Base-by-base conservation (phyloP, 2,329 filamentous ascomycete genomes). In the Akanthomyces uredinophilus region DNA sequence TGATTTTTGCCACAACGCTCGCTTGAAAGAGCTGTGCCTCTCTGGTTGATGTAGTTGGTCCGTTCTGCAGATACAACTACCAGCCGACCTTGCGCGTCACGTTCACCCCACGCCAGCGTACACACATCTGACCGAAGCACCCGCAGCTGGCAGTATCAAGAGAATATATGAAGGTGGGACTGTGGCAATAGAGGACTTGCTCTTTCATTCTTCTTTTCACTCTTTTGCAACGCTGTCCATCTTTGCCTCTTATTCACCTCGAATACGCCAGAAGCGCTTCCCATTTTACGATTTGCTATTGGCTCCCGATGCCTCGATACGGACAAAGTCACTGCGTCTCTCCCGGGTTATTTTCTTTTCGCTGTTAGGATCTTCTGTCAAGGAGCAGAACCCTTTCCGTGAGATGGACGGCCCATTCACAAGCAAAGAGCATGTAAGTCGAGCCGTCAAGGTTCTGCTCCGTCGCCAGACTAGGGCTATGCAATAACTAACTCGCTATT, bases 381-480 rank as follows among this genome's bases (percentile, higher is more conserved):
- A 53, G 47, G 10, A 44, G 16, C 16, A 41, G 20, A 32, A 29
- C n/a, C 41, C 35, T 35, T 35, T 35, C 37, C 4, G 37, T 35
- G 53, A 62, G 47, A 52, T 58, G 60, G 60, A 58, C 46, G 52
- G 60, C 46, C 60, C 66, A 59, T 82, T 84, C 65, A 80, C 75
- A 54, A 79, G 82, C 61, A 73, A 74, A 58, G 81, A 84, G 71
- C 83, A 82, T 80, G 81, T 83, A 75, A 61, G 73, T 69, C 64
- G 57, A 56, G 49, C 41, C 39, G 13, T 20, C 39, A 41, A 54
- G 56, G 29, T 43, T 35, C 24, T 47, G 64, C 61, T 62, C 59
- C 58, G 43, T n/a, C 47, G 3, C 14, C 35, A 37, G 27, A 24
- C 14, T 8, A 35, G 22, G 18, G 24, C 18, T 13, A 11, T 16